A percentile compares a stretch with the other conserved stretches of the same genome.
Conservation (phyloP, 1,139 yeast genomes). For the Candida anutae region DNA sequence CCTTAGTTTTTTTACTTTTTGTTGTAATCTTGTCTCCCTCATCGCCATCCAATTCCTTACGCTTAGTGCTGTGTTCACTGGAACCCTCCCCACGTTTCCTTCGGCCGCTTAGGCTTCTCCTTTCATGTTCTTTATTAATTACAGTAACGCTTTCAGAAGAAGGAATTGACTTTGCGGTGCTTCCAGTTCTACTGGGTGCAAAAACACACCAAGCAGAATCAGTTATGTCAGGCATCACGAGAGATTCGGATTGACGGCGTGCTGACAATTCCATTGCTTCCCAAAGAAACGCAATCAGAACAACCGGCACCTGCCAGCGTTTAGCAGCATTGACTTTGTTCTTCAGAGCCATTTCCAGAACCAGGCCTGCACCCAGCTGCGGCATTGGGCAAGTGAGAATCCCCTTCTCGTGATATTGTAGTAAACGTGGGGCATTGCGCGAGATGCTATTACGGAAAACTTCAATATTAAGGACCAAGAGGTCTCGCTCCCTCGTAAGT, state of each 20-base stretch:
- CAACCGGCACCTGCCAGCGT: constrained; percentile 49
- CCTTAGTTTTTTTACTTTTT: constrained; percentile 1
- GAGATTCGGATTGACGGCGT: constrained; percentile 9
- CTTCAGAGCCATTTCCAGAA: constrained; percentile 37
- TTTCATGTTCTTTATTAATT: constrained; percentile 5
- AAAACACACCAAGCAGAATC: constrained; percentile 47
- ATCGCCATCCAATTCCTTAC: constrained; percentile 1
- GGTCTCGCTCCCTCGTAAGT: constrained; percentile 50
- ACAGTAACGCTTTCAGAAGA: constrained; percentile 26
- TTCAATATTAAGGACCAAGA: constrained; percentile 57
- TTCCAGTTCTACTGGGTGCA: constrained; percentile 32
- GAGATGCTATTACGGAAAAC: constrained; percentile 29
- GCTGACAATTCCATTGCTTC: constrained; percentile 23
- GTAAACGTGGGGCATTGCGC: constrained; percentile 32
- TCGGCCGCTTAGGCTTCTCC: background rate
- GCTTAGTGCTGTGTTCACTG: too few species aligned
- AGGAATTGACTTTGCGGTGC: constrained; percentile 16
- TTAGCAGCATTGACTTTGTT: constrained; percentile 52
- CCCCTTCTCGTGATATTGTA: constrained; percentile 27
- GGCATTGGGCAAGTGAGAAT: constrained; percentile 30
- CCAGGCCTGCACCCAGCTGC: constrained; percentile 21
- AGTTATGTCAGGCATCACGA: constrained; percentile 23
- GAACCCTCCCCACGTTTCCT: too few species aligned
- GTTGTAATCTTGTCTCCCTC: background rate
- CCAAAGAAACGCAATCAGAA: constrained; percentile 47